phyloP scores from a whole-genome alignment of 1,139 yeast species.

The Hyphopichia burtonii region DNA sequence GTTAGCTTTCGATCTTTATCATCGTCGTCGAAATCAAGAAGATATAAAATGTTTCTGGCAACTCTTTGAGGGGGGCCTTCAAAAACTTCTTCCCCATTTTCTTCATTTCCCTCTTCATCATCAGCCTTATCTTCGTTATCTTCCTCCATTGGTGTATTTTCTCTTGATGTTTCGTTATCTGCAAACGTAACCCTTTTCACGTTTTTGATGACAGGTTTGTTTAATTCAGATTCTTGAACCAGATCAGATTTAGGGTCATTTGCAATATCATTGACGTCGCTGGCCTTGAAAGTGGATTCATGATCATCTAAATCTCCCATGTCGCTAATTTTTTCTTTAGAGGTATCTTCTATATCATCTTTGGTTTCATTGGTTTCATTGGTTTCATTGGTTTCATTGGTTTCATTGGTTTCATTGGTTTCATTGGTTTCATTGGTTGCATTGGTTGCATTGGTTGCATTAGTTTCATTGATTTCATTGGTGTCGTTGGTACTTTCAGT shows the following conservation, averaged over 20 bases:
- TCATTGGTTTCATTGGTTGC: too few species aligned
- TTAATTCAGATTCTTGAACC: background rate
- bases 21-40: constrained; percentile 46
- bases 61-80: constrained; percentile 69
- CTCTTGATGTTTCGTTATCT: constrained; percentile 13
- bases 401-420: too few species aligned
- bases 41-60: constrained; percentile 46
- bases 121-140: constrained; percentile 1
- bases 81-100: constrained; percentile 26
- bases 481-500: too few species aligned
- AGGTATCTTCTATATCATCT: background rate
- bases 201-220: constrained; percentile 8
- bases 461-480: too few species aligned
- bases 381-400: background rate
- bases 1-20: constrained; percentile 20
- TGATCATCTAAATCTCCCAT: too few species aligned
- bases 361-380: background rate
- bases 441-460: too few species aligned
- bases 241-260: background rate
- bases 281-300: too few species aligned
- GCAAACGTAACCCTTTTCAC: constrained; percentile 27
- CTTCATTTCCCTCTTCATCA: constrained; percentile 8
- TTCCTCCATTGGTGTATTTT: background rate
- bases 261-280: background rate
- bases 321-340: too few species aligned